Evolutionary conservation across 192 early-diverging fungal genomes (phyloP).

Genomic region (Coemansia interrupta): DNA sequence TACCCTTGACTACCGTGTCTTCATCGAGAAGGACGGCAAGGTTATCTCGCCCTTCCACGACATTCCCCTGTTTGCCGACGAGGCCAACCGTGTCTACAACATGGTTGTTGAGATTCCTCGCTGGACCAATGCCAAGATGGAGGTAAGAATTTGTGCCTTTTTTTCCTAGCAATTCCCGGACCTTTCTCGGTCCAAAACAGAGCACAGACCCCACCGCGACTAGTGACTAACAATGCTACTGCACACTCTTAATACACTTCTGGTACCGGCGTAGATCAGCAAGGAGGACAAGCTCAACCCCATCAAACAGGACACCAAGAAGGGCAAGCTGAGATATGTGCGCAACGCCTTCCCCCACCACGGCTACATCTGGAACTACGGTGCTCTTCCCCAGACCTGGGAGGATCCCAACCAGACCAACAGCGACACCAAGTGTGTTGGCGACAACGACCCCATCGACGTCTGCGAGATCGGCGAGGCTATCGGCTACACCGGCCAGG

Average conservation of each 20-base stretch:
- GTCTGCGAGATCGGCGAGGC: conserved; percentile 97
- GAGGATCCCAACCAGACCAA: conserved; percentile 90
- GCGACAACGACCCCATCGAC: conserved; percentile 98
- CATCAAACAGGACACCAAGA: conserved; percentile 98
- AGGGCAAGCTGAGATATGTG: conserved; percentile 97
- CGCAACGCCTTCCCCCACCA: conserved; percentile 99
- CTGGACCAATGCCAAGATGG: conserved; percentile 99
- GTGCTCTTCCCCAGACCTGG: conserved; percentile 99
- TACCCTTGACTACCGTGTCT: conserved; percentile 84
- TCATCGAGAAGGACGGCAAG: conserved; percentile 78
- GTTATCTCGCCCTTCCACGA: conserved; percentile 95
- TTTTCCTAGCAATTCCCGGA: neutral
- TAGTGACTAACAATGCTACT: neutral
- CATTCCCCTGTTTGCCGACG: conserved; percentile 92
- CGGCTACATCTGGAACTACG: conserved; percentile 99
- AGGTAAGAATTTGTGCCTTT: conserved; percentile 48
- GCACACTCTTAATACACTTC: neutral
- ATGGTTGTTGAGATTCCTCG: conserved; percentile 98
- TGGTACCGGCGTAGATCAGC: conserved; percentile 62
- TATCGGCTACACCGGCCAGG: conserved; percentile 86
- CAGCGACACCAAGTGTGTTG: conserved; percentile 91
- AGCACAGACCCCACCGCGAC: too few species aligned
- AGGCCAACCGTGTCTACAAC: conserved; percentile 89
- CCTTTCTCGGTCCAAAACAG: conserved; percentile 6
- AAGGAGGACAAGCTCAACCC: conserved; percentile 97